Evolutionary conservation across 306 rosid species (phyloP).

Genomic region (Fragaria iinumae): DNA sequence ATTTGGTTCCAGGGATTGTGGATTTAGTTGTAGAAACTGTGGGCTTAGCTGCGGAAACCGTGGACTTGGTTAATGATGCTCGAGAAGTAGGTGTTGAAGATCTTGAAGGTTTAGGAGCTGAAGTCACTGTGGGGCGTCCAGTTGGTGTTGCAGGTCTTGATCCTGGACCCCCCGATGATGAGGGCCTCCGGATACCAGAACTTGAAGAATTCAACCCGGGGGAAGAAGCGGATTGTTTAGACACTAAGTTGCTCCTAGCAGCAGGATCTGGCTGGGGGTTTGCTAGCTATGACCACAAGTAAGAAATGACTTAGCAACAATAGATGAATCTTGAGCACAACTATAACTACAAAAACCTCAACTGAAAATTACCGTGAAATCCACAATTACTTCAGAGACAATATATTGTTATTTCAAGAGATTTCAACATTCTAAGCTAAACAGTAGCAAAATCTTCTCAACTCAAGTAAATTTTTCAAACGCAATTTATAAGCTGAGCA

Average conservation of each 20-base stretch:
- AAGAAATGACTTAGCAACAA: slow-evolving; percentile 32
- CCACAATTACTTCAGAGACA: slow-evolving; percentile 9
- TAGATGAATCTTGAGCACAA: slow-evolving; percentile 20
- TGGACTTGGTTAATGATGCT: slow-evolving; percentile 49
- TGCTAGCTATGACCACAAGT: slow-evolving; percentile 60
- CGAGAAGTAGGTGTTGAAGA: slow-evolving; percentile 91
- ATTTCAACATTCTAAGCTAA: background rate
- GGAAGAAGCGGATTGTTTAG: slow-evolving; percentile 66
- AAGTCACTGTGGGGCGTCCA: slow-evolving; percentile 58
- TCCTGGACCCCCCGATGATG: slow-evolving; percentile 89
- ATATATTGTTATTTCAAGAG: slow-evolving; percentile 3
- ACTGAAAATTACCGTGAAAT: slow-evolving; percentile 6
- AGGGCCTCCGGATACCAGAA: slow-evolving; percentile 70
- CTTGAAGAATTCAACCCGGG: slow-evolving; percentile 71
- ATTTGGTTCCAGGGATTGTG: slow-evolving; percentile 36
- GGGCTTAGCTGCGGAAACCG: slow-evolving; percentile 49
- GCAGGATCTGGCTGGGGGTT: slow-evolving; percentile 67
- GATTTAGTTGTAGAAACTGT: slow-evolving; percentile 41
- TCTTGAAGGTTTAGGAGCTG: slow-evolving; percentile 68
- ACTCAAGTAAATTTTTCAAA: background rate
- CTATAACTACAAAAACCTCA: slow-evolving; percentile 4
- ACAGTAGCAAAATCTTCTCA: background rate
- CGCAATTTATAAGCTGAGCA: slow-evolving; percentile 1
- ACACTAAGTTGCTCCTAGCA: slow-evolving; percentile 52
- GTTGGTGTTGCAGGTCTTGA: slow-evolving; percentile 88